These are phyloP conservation scores for Apiotrichum akiyoshidainum DNA, from an alignment of 1,284 basidiomycete species.

Conservation along the genomic window DNA sequence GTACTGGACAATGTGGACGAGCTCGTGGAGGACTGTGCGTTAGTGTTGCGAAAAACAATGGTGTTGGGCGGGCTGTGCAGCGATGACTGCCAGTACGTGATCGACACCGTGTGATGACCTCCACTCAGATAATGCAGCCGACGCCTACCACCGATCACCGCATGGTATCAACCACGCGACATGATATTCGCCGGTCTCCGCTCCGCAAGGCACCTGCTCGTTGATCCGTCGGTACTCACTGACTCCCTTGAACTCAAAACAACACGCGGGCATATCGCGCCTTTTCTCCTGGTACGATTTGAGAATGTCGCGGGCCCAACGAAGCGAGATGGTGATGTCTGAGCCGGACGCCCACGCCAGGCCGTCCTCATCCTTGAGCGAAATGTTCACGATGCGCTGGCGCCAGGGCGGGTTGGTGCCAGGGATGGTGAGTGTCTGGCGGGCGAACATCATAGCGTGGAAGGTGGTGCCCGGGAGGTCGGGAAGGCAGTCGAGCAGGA, in stretches of 20 bases:
- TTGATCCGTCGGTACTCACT: slow-evolving; percentile 22
- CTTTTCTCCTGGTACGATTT: slow-evolving; percentile 18
- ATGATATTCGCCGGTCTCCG: no score
- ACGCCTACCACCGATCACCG: background rate
- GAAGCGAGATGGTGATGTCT: slow-evolving; percentile 27
- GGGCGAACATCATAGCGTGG: slow-evolving; percentile 28
- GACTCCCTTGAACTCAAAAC: slow-evolving; percentile 43
- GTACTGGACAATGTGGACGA: slow-evolving; percentile 36
- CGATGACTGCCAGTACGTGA: no score
- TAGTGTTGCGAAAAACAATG: background rate
- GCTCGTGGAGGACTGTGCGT: slow-evolving; percentile 32
- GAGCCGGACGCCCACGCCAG: slow-evolving; percentile 35
- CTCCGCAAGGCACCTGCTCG: no score
- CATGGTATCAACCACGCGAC: no score
- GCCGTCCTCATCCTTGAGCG: slow-evolving; percentile 29
- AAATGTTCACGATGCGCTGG: slow-evolving; percentile 29
- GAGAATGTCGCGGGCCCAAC: slow-evolving; percentile 30
- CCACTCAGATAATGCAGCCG: background rate
- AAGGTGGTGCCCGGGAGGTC: slow-evolving; percentile 34
- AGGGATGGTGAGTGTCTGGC: slow-evolving; percentile 6
- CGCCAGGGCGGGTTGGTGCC: slow-evolving; percentile 23
- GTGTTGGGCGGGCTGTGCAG: no score
- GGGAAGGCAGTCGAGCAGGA: slow-evolving; percentile 34
- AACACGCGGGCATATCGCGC: slow-evolving; percentile 25
- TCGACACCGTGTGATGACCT: no score